Evolutionary conservation across 768 basidiomycete genomes (phyloP).

Genomic region (Trametes gibbosa): DNA sequence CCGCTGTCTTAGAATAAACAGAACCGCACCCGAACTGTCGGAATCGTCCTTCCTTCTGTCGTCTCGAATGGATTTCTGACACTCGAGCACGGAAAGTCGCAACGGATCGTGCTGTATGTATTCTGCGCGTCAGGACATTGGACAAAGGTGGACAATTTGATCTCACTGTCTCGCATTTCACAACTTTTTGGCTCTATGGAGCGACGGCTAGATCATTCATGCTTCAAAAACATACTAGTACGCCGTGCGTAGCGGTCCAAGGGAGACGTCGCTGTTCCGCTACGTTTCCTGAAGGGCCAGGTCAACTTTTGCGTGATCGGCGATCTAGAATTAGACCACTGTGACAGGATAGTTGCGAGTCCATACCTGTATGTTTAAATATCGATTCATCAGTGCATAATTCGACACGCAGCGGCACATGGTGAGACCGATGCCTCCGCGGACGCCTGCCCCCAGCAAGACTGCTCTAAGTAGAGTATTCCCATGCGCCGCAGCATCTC

Average conservation of each 20-base stretch:
- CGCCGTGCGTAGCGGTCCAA: background rate
- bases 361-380: background rate
- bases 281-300: background rate
- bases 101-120: background rate
- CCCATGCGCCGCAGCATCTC: constrained; percentile 6
- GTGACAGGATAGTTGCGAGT: background rate
- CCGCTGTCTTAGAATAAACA: constrained; percentile 6
- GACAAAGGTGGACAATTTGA: background rate
- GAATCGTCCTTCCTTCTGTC: background rate
- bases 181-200: no score
- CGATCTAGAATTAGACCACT: background rate
- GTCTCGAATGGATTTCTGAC: background rate
- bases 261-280: background rate
- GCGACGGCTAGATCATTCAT: no score
- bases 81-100: background rate
- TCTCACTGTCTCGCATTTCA: no score
- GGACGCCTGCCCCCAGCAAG: no score
- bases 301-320: background rate
- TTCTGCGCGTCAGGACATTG: background rate
- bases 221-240: no score
- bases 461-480: background rate
- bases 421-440: no score
- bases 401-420: background rate
- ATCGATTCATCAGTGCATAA: background rate
- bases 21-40: background rate